Conservation (phyloP, 495 filamentous ascomycete genomes). For the Talaromyces nanjingensis region DNA sequence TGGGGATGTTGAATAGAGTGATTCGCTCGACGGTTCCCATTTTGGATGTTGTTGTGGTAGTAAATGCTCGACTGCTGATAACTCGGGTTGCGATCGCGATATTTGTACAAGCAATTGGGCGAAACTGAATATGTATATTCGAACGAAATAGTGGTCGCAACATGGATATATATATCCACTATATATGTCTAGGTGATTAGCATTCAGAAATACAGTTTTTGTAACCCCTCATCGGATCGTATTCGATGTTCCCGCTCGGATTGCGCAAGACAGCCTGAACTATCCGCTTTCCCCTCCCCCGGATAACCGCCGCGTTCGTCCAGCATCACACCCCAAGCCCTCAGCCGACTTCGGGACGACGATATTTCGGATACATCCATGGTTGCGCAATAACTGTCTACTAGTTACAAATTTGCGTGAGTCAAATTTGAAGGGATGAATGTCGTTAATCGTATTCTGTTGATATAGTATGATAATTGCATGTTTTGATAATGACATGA, state of each 20-base stretch:
- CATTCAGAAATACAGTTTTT: not conserved
- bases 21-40: conserved; percentile 48
- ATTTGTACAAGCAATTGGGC: not conserved
- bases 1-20: conserved; percentile 55
- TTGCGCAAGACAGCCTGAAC: not conserved
- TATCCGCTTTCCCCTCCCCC: not conserved
- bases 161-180: not conserved
- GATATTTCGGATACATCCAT: not conserved
- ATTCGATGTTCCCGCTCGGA: not conserved
- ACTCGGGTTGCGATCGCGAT: not conserved
- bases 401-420: not conserved
- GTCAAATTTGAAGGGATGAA: not conserved
- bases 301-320: not conserved
- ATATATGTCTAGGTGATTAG: not conserved
- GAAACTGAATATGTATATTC: not conserved
- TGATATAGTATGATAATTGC: not conserved
- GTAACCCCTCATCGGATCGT: not conserved
- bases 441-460: not conserved
- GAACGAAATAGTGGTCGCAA: not conserved
- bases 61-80: not conserved
- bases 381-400: not conserved
- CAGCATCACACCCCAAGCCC: not conserved
- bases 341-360: not conserved
- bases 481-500: not conserved
- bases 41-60: conserved; percentile 5